These are phyloP conservation scores for Naegleria fowleri DNA, from an alignment of 208 protist genomes.

Conservation along the genomic window DNA sequence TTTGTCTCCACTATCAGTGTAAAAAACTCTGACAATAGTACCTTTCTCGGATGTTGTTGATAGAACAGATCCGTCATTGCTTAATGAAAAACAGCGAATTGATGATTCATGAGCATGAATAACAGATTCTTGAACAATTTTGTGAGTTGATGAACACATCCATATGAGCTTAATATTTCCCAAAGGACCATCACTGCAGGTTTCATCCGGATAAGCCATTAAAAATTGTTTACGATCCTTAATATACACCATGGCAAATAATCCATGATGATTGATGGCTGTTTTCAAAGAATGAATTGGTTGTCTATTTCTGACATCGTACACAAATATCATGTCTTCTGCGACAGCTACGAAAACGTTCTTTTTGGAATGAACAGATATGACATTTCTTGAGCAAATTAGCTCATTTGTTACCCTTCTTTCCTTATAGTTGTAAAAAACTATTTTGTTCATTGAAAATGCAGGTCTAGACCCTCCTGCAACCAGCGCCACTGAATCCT, in stretches of 20 bases:
- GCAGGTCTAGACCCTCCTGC: background rate
- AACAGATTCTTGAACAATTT: background rate
- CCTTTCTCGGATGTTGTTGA: background rate
- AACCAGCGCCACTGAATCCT: background rate
- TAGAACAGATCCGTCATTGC: background rate
- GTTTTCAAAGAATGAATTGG: background rate
- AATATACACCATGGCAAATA: background rate
- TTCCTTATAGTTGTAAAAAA: slow-evolving; percentile 3
- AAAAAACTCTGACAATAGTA: background rate
- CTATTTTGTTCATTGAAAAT: background rate
- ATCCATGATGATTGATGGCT: background rate
- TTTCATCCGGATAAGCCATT: background rate
- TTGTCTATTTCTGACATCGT: background rate
- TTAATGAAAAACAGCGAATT: background rate
- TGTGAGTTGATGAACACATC: background rate
- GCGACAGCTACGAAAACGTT: background rate
- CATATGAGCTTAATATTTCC: background rate
- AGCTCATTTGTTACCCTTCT: background rate
- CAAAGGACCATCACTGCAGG: too few relatives aligned
- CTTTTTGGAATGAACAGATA: background rate
- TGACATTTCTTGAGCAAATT: background rate
- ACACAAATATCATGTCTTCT: background rate
- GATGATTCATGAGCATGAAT: background rate
- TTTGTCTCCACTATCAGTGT: background rate
- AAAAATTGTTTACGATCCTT: background rate